Base-by-base conservation (phyloP, 495 filamentous ascomycete species). In the Hypoxylon fragiforme region DNA sequence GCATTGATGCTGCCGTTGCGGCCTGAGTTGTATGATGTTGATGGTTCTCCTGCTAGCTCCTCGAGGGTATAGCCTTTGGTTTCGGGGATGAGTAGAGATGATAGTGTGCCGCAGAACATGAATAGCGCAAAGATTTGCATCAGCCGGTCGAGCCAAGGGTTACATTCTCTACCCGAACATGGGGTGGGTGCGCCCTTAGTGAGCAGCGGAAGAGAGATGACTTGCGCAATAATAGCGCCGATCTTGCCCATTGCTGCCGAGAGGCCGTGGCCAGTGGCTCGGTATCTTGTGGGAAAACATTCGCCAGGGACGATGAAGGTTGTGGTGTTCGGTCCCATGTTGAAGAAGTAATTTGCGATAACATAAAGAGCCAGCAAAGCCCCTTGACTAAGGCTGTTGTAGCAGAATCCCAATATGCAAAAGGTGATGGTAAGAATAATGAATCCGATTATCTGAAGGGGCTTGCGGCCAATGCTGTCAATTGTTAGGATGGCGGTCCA, bases 301-400 rank as follows among this genome's bases (percentile, higher is more conserved):
- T 96, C 91, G 15, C 90, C 91, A 7, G 91, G 91, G 0, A 95
- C 85, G 62, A 95, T 87, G 75, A 95, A 95, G 24, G 90, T 95
- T 15, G 89, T 95, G 1, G 88, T 78, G 70, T 95, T 95, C 44
- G 91, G 91, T 1, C 90, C 85, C 84, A 72, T 65, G 62, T 77
- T 77, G 67, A 78, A 76, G 62, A 76, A 92, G 74, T 90, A 89
- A 58, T 92, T 86, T n/a, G 85, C 84, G 2, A 94, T 71, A 14
- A 92, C 79, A 64, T 92, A 94, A 49, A 90, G 78, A n/a, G 76
- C 85, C 16, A 92, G 76, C 8, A 91, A 75, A 18, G 61, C 78
- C 57, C 57, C 78, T 50, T 61, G 67, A 57, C 57, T 81, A 65
- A 73, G 70, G 20, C 76, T 54, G 48, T 79, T 57, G 71, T 85